Base-by-base conservation (phyloP, 495 filamentous ascomycete genomes). In the Podospora comata region DNA sequence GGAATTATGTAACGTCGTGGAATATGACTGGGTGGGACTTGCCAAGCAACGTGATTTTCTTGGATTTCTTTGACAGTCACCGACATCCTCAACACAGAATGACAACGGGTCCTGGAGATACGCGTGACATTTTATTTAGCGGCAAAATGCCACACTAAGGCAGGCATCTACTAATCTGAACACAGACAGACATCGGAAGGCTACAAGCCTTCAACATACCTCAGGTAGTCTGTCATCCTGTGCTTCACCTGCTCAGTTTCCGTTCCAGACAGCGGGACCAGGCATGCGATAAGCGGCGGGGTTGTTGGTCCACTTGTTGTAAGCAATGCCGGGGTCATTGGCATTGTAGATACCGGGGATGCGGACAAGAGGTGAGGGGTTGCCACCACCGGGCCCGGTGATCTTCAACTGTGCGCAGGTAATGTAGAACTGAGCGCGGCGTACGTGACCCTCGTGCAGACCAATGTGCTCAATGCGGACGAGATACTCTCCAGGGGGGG, bases 381-480 rank as follows among this genome's bases (percentile, higher is more conserved):
- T 80, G 39, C 74, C 79, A 5, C 74, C 80, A 15, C 86, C 85
- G 9, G 63, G 62, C 34, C 80, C 76, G 11, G 76, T 79, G 55
- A 87, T 81, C 65, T 80, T 84, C 68, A 88, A 71, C 72, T 88
- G 86, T 3, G 79, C 82, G 65, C 86, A 88, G 16, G 79, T 75
- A 66, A 85, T 77, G 67, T 85, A 83, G 68, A 84, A 79, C 70
- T 85, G 79, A 18, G 83, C 77, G 20, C 75, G 75, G 19, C 76
- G 75, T 65, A 67, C 65, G 71, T 74, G 74, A 57, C 73, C 74
- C 71, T 79, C 78, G 71, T 86, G 84, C 66, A 86, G 75, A n/a
- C 79, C 85, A 65, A 87, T 84, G 66, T 86, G 84, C 71, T 88
- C 85, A 48, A 81, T 77, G 11, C 85, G 80, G 65, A 87, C 74